Base-by-base conservation (phyloP, 2,329 filamentous ascomycete genomes). In the Colletotrichum incanum region DNA sequence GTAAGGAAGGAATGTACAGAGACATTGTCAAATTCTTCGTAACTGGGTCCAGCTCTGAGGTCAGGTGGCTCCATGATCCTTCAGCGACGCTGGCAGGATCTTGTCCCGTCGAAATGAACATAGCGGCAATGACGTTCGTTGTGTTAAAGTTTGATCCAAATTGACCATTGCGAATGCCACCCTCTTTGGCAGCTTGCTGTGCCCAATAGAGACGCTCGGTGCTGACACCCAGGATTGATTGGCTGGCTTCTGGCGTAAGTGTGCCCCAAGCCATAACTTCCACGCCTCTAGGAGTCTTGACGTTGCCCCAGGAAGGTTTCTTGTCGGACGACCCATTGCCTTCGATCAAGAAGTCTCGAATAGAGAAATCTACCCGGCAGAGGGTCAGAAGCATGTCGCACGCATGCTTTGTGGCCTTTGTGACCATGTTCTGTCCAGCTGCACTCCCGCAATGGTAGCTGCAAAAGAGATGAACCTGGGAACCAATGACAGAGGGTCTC, bases 241-340 rank as follows among this genome's bases (percentile, higher is more conserved):
- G 28, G 45, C 64, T 59, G 28, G 64, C 52, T 12, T 45, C 26
- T 12, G 43, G 31, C 26, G 64, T 58, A 43, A 66, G 31, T 12
- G 64, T 66, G 12, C 64, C 64, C 64, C 64, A 66, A 54, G 64
- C 64, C n/a, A 66, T n/a, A 18, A 66, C 54, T 28, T 66, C 52
- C 20, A 66, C 52, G 23, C 64, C 64, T 12, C 64, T 43, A 18
- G 52, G 64, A 20, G 64, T 26, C 39, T 66, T 56, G 43, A 66
- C 64, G 31, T 66, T 55, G 26, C 54, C 55, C 64, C 64, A 66
- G 37, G 52, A 66, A 20, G 64, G 64, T 28, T 66, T 66, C 64
- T 66, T 66, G 41, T 66, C 64, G 20, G 64, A 66, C 41, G 64
- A 41, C 39, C 58, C 39, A 5, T 41, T 41, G 8, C 59, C 56